phyloP scores from a whole-genome alignment of 148 eudicot species.

The Chenopodium album region DNA sequence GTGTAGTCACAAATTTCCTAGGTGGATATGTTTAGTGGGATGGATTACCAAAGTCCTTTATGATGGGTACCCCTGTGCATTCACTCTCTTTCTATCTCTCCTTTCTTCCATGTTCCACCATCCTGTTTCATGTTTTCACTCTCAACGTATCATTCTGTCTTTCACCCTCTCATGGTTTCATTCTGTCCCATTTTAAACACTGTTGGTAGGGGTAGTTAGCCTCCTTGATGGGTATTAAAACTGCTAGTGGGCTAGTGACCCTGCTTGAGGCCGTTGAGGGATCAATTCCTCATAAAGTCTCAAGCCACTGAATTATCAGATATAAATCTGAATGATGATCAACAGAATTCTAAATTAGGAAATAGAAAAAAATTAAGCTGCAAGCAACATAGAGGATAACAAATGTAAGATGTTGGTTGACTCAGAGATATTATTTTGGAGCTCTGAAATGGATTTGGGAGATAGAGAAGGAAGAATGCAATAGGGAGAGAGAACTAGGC shows the following conservation, averaged over 20 bases:
- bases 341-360: neutral
- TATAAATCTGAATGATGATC: neutral
- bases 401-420: neutral
- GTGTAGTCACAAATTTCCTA: neutral
- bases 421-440: neutral
- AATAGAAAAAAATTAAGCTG: too few relatives aligned
- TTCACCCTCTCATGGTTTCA: neutral
- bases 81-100: neutral
- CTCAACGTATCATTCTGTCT: neutral
- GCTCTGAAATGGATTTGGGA: neutral
- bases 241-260: neutral
- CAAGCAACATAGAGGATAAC: neutral
- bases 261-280: neutral
- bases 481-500: neutral
- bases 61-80: neutral
- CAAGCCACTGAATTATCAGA: neutral
- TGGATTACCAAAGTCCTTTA: neutral
- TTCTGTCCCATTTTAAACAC: neutral
- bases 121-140: neutral
- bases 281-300: neutral
- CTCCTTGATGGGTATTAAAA: neutral
- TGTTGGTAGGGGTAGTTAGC: neutral
- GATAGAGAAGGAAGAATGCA: neutral
- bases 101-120: neutral
- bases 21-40: neutral